Conservation (phyloP, 768 basidiomycete species). For the Pleurotus cornucopiae region DNA sequence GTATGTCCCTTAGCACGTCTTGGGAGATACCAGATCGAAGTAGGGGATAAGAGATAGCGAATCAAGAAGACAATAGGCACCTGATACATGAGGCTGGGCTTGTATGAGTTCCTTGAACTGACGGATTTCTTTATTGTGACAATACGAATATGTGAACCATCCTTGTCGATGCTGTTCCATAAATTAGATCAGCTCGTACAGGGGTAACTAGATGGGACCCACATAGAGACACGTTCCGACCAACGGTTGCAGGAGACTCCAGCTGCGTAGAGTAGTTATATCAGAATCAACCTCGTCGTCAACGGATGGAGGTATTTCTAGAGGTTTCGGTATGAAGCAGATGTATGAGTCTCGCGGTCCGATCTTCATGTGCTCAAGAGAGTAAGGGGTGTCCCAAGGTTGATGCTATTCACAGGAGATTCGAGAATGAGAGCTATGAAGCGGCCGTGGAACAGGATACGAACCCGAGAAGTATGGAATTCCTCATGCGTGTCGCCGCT, state of each 20-base stretch:
- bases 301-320: conserved; percentile 36
- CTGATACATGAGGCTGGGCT: conserved; percentile 59
- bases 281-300: conserved; percentile 57
- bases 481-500: conserved; percentile 37
- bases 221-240: conserved; percentile 84
- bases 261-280: conserved; percentile 67
- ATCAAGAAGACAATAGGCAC: conserved; percentile 32
- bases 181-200: conserved; percentile 24
- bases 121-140: conserved; percentile 91
- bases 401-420: conserved; percentile 16
- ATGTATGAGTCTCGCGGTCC: conserved; percentile 67
- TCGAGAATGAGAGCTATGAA: conserved; percentile 19
- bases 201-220: conserved; percentile 32
- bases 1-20: conserved; percentile 11
- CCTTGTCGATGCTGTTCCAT: conserved; percentile 69
- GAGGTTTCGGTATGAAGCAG: conserved; percentile 71
- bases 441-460: conserved; percentile 14
- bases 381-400: conserved; percentile 29
- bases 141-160: conserved; percentile 98
- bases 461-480: conserved; percentile 31
- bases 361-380: conserved; percentile 73
- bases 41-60: conserved; percentile 22
- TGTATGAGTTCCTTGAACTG: conserved; percentile 87
- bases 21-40: conserved; percentile 18
- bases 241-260: conserved; percentile 79